phyloP scores from a whole-genome alignment of 2,329 filamentous ascomycete genomes.

The Nigrospora osmanthi region DNA sequence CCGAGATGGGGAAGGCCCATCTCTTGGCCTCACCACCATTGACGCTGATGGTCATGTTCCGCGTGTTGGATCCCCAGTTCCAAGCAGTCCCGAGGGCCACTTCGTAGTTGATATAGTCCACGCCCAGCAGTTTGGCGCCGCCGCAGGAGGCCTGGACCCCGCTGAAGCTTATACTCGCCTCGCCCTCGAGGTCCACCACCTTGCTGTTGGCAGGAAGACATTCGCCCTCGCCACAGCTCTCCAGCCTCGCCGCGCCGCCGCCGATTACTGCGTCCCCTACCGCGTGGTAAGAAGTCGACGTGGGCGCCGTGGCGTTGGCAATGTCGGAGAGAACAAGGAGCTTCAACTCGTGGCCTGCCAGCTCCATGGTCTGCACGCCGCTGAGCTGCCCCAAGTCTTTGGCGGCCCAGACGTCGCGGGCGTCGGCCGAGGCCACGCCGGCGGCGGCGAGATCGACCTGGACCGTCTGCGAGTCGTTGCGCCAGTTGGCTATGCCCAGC shows the following conservation, averaged over 20 bases:
- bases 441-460: slow-evolving; percentile 30
- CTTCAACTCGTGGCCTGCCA: slow-evolving; percentile 30
- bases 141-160: slow-evolving; percentile 18
- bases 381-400: slow-evolving; percentile 21
- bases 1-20: slow-evolving; percentile 41
- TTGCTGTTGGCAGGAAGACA: slow-evolving; percentile 36
- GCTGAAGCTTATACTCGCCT: slow-evolving; percentile 27
- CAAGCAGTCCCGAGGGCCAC: slow-evolving; percentile 33
- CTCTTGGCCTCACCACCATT: slow-evolving; percentile 32
- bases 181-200: slow-evolving; percentile 26
- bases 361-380: slow-evolving; percentile 20
- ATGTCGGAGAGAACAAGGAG: slow-evolving; percentile 29
- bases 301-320: slow-evolving; percentile 9
- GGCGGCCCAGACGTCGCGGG: slow-evolving; percentile 30
- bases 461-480: slow-evolving; percentile 31
- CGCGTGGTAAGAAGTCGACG: slow-evolving; percentile 28
- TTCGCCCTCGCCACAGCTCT: slow-evolving; percentile 25
- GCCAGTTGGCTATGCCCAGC: slow-evolving; percentile 42
- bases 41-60: slow-evolving; percentile 41
- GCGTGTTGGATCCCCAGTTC: slow-evolving; percentile 35
- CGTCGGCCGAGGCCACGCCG: slow-evolving; percentile 29
- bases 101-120: slow-evolving; percentile 47
- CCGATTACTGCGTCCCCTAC: slow-evolving; percentile 23
- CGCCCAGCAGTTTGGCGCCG: slow-evolving; percentile 30
- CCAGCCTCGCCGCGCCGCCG: slow-evolving; percentile 22